Percentiles rank a stretch among this genome's conserved stretches.
Conservation (phyloP, 257 asterid species). For the Gentiana macrophylla region DNA sequence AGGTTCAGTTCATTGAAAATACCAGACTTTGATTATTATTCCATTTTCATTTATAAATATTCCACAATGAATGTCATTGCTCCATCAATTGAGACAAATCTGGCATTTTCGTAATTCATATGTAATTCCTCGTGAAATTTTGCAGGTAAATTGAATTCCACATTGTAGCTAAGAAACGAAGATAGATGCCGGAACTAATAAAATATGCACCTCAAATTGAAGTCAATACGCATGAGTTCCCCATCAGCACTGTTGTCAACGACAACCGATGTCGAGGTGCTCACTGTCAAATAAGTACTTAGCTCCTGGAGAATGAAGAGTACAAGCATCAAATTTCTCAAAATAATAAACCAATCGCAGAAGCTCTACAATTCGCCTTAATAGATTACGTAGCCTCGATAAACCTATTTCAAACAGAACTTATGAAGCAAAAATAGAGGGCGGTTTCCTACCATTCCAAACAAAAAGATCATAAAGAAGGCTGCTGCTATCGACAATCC, state of each 20-base stretch:
- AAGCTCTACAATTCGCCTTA: no score
- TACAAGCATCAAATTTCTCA: no score
- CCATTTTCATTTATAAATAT: no score
- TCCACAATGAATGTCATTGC: no score
- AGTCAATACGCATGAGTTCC: conserved; percentile 75
- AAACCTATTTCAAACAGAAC: no score
- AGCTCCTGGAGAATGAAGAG: conserved; percentile 54
- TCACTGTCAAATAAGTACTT: conserved; percentile 51
- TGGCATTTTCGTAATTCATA: neutral
- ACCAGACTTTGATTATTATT: no score
- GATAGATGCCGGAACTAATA: neutral
- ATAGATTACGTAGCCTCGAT: no score
- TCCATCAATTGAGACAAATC: neutral
- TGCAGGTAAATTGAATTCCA: neutral
- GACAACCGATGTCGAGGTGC: conserved; percentile 63
- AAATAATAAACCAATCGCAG: no score
- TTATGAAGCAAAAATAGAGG: neutral
- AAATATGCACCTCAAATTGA: conserved; percentile 63
- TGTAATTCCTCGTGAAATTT: neutral
- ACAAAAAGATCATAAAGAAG: conserved; percentile 61
- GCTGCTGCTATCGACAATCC: conserved; percentile 87
- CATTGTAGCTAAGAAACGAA: neutral
- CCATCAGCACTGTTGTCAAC: conserved; percentile 92
- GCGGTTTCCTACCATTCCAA: conserved; percentile 76
- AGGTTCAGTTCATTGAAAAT: no score